phyloP scores from a whole-genome alignment of 331 rosid genomes.

The Acacia pycnantha region DNA sequence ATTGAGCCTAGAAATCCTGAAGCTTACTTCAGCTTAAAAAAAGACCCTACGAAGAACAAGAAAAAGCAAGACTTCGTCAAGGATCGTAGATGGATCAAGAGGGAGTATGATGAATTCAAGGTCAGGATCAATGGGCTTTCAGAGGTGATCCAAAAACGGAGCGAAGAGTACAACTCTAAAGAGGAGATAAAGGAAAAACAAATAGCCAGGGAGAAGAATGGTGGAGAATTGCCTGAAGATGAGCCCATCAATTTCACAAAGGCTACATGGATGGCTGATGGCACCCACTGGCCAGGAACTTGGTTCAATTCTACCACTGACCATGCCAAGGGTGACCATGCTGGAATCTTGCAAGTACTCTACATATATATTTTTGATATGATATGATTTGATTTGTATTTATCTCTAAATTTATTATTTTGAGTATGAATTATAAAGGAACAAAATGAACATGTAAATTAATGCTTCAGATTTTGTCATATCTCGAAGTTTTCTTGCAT shows the following conservation, averaged over 20 bases:
- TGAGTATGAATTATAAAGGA: neutral
- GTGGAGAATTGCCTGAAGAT: slow-evolving; percentile 42
- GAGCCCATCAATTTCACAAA: slow-evolving; percentile 32
- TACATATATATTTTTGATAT: neutral
- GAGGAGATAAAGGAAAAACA: slow-evolving; percentile 62
- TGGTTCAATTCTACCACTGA: slow-evolving; percentile 55
- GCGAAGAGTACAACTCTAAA: slow-evolving; percentile 45
- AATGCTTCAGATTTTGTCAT: neutral
- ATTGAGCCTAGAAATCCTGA: slow-evolving; percentile 84
- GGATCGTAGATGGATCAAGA: slow-evolving; percentile 84
- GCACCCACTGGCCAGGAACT: slow-evolving; percentile 86
- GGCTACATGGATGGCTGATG: slow-evolving; percentile 92
- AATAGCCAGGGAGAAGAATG: slow-evolving; percentile 46
- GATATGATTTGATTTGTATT: too few species aligned
- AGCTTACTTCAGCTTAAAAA: slow-evolving; percentile 63
- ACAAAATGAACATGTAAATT: neutral
- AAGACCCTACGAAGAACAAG: slow-evolving; percentile 77
- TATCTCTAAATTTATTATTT: too few species aligned
- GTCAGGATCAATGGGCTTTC: slow-evolving; percentile 82
- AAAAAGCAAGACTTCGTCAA: slow-evolving; percentile 65
- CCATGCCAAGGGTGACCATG: slow-evolving; percentile 80
- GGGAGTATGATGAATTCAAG: slow-evolving; percentile 87
- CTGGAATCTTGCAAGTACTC: slow-evolving; percentile 75
- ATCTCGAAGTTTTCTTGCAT: neutral
- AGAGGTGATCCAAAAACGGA: slow-evolving; percentile 47